These are phyloP conservation scores for Russula ochroleuca DNA, from an alignment of 768 basidiomycete species.

Conservation along the genomic window DNA sequence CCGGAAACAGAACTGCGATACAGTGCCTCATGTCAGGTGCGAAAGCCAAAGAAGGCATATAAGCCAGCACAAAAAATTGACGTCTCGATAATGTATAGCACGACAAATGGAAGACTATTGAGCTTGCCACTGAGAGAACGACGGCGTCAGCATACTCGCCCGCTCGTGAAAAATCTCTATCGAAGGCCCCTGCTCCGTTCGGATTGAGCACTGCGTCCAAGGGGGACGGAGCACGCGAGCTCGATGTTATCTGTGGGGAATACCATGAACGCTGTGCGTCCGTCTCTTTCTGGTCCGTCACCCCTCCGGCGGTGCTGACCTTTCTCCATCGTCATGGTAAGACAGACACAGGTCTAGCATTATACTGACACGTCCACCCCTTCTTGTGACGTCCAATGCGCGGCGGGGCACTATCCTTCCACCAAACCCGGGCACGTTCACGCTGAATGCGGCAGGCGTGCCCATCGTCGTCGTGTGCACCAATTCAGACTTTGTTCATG, in stretches of 20 bases:
- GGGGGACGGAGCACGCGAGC: constrained; percentile 64
- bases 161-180: constrained; percentile 33
- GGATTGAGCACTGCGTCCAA: constrained; percentile 79
- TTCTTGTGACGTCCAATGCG: too few species aligned
- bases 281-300: constrained; percentile 7
- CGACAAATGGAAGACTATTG: too few species aligned
- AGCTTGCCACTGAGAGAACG: constrained; percentile 24
- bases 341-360: constrained; percentile 84
- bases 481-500: constrained; percentile 91
- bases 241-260: constrained; percentile 74
- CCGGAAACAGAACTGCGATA: too few species aligned
- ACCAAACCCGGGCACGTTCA: too few species aligned
- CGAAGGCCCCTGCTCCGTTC: constrained; percentile 78
- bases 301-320: neutral
- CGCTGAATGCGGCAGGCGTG: too few species aligned
- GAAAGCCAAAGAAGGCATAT: too few species aligned
- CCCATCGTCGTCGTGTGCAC: constrained; percentile 89
- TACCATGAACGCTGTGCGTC: constrained; percentile 74
- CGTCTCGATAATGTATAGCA: too few species aligned
- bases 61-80: too few species aligned
- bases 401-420: too few species aligned
- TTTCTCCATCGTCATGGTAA: constrained; percentile 39
- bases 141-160: neutral
- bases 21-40: too few species aligned
- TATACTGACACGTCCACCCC: too few species aligned